Conservation (phyloP, 345 rosid species). For the Acer campestre region DNA sequence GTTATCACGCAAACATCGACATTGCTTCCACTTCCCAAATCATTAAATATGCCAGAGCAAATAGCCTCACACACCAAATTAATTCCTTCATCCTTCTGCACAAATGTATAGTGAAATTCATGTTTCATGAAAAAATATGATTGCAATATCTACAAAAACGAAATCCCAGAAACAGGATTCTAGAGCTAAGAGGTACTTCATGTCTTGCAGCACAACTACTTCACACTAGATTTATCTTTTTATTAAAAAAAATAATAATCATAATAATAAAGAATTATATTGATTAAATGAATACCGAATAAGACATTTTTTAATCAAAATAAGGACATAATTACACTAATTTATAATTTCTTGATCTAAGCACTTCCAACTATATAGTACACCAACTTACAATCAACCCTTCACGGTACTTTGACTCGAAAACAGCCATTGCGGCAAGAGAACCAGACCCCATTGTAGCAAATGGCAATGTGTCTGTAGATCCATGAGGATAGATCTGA, state of each 20-base stretch:
- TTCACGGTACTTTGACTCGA: conserved; percentile 74
- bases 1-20: conserved; percentile 85
- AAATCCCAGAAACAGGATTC: not conserved
- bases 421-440: conserved; percentile 80
- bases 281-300: not conserved
- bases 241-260: not conserved
- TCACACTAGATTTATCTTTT: not conserved
- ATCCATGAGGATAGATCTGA: conserved; percentile 87
- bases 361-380: not conserved
- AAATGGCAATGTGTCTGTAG: conserved; percentile 73
- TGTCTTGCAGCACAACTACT: not conserved
- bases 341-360: not conserved
- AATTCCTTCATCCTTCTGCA: conserved; percentile 75
- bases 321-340: not conserved
- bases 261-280: not conserved
- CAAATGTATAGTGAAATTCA: not conserved
- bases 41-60: conserved; percentile 77
- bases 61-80: conserved; percentile 63
- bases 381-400: conserved; percentile 65
- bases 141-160: not conserved
- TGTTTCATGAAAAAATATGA: not conserved
- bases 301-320: not conserved
- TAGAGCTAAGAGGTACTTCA: not conserved
- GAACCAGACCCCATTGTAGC: conserved; percentile 94
- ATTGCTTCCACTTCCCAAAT: conserved; percentile 88